Base-by-base conservation (phyloP, 2,329 filamentous ascomycete genomes). In the Neofusicoccum laricinum region DNA sequence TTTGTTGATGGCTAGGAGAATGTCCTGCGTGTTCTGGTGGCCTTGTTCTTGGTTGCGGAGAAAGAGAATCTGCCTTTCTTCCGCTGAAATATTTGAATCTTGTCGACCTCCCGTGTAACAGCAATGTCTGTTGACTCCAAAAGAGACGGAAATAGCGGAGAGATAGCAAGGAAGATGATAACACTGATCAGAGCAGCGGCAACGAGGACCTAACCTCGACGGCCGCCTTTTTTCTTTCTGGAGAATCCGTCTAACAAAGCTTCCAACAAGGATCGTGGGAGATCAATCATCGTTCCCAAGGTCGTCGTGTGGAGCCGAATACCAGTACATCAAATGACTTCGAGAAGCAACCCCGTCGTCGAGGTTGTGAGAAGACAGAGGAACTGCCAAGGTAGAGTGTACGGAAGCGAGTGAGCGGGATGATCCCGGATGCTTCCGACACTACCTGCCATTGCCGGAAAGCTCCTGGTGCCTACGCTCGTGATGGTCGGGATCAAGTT, bases 241-340 rank as follows among this genome's bases (percentile, higher is more conserved):
- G 36, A 50, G n/a, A 71, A 65, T 11, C 69, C 65, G 21, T 70
- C 65, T 4, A 64, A 55, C 11, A 73, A 30, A 12, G 66, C 63
- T 14, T 5, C 65, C 71, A 71, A 75, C 70, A n/a, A 71, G 58
- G 1, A 72, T 17, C 0, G 51, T 55, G 2, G 71, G 69, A 2
- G 71, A 71, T 10, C 68, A 70, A 62, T 71, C 61, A 19, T 74
- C 71, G 0, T 61, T 14, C 0, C 71, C 69, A 10, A 74, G 46
- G 1, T 71, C 72, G 51, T 70, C 63, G 19, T 70, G 66, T 19
- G 25, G 66, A 19, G 63, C 51, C 0, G 71, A 73, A 41, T 64
- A 65, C 45, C 65, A 66, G 49, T 34, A 55, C 6, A 65, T 53
- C 7, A 8, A 3, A 38, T 8, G 36, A 38, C 8, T 3, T 4